Conservation (phyloP, 1,284 basidiomycete genomes). For the Trichosporon asahii region DNA sequence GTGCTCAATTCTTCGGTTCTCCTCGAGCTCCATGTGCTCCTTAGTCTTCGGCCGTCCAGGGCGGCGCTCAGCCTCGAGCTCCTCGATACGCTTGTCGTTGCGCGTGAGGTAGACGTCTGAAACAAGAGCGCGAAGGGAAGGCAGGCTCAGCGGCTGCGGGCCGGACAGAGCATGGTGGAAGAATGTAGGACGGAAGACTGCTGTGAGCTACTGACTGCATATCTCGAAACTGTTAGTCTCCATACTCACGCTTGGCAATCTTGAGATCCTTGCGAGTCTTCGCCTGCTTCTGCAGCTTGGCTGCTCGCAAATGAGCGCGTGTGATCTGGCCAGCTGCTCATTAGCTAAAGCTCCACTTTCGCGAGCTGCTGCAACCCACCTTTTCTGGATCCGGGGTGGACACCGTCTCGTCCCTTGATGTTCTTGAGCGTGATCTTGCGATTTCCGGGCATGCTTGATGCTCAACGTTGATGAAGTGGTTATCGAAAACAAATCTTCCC, state of each 20-base stretch:
- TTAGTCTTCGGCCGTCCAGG: conserved; percentile 73
- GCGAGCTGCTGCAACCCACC: conserved; percentile 27
- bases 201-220: conserved; percentile 9
- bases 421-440: conserved; percentile 49
- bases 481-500: conserved; percentile 16
- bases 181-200: conserved; percentile 71
- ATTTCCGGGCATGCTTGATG: conserved; percentile 45
- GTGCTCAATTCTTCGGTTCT: conserved; percentile 63
- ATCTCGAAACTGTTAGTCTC: conserved; percentile 6
- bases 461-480: conserved; percentile 13
- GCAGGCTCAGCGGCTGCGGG: conserved; percentile 63
- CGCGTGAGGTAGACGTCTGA: conserved; percentile 69
- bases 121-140: conserved; percentile 66
- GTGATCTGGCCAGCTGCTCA: conserved; percentile 66
- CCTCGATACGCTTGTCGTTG: conserved; percentile 65
- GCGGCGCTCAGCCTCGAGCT: conserved; percentile 62
- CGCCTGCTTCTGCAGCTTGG: conserved; percentile 61
- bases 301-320: conserved; percentile 66
- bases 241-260: conserved; percentile 35
- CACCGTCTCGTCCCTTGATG: conserved; percentile 49
- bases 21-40: conserved; percentile 69
- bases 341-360: background rate
- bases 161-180: conserved; percentile 66
- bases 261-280: conserved; percentile 56
- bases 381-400: conserved; percentile 51